These are phyloP conservation scores for Hirsutella minnesotensis DNA, from an alignment of 2,329 filamentous ascomycete species.

Conservation along the genomic window DNA sequence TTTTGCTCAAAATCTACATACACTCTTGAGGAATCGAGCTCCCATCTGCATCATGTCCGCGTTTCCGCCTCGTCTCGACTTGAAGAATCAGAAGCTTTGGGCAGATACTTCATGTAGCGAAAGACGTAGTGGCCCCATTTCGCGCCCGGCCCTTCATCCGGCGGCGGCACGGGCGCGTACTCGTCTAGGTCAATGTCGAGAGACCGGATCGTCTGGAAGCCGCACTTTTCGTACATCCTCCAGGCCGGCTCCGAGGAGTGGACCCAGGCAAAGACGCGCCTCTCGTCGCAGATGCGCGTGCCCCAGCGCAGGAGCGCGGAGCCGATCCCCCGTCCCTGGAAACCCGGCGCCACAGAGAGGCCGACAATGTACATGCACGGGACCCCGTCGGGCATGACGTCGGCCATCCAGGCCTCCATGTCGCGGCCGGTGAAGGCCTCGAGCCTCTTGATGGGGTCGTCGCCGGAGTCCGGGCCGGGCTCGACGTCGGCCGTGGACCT, in stretches of 20 bases:
- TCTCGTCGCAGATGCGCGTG: conserved; percentile 15
- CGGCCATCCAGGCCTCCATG: conserved; percentile 17
- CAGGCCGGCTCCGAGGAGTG: conserved; percentile 20
- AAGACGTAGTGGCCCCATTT: conserved; percentile 22
- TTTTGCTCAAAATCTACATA: too few relatives aligned
- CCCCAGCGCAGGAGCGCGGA: conserved; percentile 19
- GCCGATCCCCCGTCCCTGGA: conserved; percentile 19
- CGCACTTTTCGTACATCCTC: conserved; percentile 16
- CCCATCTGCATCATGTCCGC: background rate
- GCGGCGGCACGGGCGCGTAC: conserved; percentile 14
- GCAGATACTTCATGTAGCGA: conserved; percentile 19
- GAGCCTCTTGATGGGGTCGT: conserved; percentile 16
- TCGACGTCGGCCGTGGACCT: too few relatives aligned
- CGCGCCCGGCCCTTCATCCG: conserved; percentile 11
- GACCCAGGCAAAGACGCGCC: conserved; percentile 20
- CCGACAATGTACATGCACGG: conserved; percentile 19
- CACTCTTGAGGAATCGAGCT: too few relatives aligned
- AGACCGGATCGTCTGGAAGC: conserved; percentile 15
- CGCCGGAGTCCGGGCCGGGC: conserved; percentile 2
- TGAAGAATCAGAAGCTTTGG: too few relatives aligned
- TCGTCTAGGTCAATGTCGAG: conserved; percentile 19
- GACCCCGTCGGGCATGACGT: conserved; percentile 19
- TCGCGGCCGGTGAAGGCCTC: conserved; percentile 17
- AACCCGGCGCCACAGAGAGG: conserved; percentile 18
- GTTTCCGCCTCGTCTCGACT: too few relatives aligned